These are phyloP conservation scores for Scenedesmus sp. DNA, from an alignment of 163 green algal species.

Conservation along the genomic window DNA sequence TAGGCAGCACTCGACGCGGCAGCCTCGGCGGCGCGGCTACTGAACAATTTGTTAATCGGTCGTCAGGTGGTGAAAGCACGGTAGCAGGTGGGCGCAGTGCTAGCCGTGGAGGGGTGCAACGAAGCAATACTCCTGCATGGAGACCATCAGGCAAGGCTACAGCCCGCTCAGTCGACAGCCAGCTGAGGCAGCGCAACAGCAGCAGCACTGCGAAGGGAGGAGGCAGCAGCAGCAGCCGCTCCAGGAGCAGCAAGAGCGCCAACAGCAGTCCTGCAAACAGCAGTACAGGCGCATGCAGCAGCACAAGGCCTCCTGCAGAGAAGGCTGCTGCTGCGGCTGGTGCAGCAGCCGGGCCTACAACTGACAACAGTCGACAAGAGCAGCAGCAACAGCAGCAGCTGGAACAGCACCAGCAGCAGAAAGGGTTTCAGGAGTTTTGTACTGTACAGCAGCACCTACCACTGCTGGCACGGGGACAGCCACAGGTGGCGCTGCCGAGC, in stretches of 20 bases:
- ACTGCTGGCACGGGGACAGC: neutral
- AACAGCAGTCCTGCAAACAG: neutral
- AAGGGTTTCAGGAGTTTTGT: neutral
- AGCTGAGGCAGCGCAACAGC: neutral
- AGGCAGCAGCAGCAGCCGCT: neutral
- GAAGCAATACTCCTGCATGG: neutral
- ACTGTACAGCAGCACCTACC: neutral
- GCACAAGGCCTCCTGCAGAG: neutral
- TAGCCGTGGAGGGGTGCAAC: neutral
- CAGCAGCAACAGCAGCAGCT: neutral
- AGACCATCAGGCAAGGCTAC: neutral
- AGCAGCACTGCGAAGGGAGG: neutral
- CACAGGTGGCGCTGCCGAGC: neutral
- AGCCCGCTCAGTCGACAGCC: neutral
- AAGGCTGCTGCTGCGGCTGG: neutral
- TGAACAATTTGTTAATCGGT: neutral
- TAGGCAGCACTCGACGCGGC: neutral
- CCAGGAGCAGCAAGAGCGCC: neutral
- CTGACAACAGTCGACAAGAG: neutral
- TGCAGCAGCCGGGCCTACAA: neutral
- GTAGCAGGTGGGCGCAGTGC: neutral
- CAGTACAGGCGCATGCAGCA: neutral
- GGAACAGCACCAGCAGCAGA: neutral
- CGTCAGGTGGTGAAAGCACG: neutral
- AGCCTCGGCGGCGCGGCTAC: neutral